Base-by-base conservation (phyloP, 164 flowering plant species). In the Santalum album region DNA sequence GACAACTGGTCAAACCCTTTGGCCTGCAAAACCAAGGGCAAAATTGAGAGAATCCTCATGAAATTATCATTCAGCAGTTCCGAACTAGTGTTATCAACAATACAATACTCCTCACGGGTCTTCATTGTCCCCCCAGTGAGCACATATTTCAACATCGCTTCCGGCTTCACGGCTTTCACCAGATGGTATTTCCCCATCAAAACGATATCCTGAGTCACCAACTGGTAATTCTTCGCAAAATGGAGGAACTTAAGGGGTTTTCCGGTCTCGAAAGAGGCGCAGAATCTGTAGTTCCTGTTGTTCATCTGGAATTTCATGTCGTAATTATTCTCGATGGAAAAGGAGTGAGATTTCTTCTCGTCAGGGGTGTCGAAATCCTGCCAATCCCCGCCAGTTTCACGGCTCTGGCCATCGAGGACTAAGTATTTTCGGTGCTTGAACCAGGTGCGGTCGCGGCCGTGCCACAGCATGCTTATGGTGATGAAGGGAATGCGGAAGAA, bases 131-230 rank as follows among this genome's bases (percentile, higher is more conserved):
- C 36, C 12, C 36, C 36, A 7, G 12, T 32, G 36, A 32, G 36
- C 7, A 32, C 36, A 1, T 32, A 32, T 12, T 32, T 32, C 10
- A 32, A 12, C 36, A 32, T 32, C 7, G 36, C 36, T 32, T 32
- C 36, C 12, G 36, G 36, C 12, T 32, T 32, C 36, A 32, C 36
- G 36, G 43, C 14, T 16, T 39, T 39, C 6, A 39, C 43, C 43
- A 39, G 43, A 39, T 39, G 43, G 43, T 39, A 39, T 17, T 39
- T 39, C 16, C 43, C 43, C 43, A 39, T 39, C 43, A 39, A 16
- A 39, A 39, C 43, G n/a, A 39, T 39, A 17, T 39, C 43, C 43
- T 39, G 43, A 39, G 43, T 39, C 43, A 39, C 43, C 43, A 39
- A 16, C 10, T 39, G 43, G 43, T 3, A 39, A 16, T 39, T 12